Evolutionary conservation across 2,329 filamentous ascomycete genomes (phyloP).

Genomic region (Teratosphaeria pseudoeucalypti): DNA sequence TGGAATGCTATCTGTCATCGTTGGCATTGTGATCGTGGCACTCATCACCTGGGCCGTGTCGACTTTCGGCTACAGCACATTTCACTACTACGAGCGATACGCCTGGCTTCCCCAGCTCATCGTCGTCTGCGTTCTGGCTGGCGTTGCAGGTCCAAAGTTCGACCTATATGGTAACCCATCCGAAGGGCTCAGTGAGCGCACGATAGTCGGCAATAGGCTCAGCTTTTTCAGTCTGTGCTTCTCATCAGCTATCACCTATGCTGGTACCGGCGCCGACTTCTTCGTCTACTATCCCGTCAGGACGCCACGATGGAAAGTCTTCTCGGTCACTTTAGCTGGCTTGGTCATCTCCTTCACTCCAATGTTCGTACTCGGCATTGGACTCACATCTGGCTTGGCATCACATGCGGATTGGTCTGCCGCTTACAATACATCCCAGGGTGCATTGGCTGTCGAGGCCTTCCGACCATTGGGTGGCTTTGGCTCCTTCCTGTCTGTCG

Average conservation of each 20-base stretch:
- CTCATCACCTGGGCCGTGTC: conserved; percentile 54
- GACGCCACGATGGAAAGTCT: conserved; percentile 44
- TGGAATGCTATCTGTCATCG: conserved; percentile 50
- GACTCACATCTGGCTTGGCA: conserved; percentile 48
- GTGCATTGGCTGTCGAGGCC: conserved; percentile 54
- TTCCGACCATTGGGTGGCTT: conserved; percentile 51
- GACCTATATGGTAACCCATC: conserved; percentile 42
- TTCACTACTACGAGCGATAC: conserved; percentile 59
- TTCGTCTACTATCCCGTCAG: conserved; percentile 55
- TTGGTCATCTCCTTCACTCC: conserved; percentile 50
- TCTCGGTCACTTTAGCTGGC: conserved; percentile 47
- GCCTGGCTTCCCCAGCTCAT: conserved; percentile 55
- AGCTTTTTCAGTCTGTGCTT: conserved; percentile 62
- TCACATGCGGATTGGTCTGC: conserved; percentile 43
- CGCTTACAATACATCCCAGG: conserved; percentile 48
- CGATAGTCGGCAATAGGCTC: conserved; percentile 47
- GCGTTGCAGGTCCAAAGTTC: conserved; percentile 50
- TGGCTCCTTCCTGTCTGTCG: conserved; percentile 55
- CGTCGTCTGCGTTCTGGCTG: conserved; percentile 51
- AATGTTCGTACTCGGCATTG: conserved; percentile 51
- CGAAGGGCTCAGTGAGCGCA: conserved; percentile 37
- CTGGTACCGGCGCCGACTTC: conserved; percentile 54
- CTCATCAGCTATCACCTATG: conserved; percentile 54
- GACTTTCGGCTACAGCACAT: conserved; percentile 56
- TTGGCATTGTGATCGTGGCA: conserved; percentile 57